phyloP scores from a whole-genome alignment of 2,329 filamentous ascomycete species.

The Claviceps sp. region DNA sequence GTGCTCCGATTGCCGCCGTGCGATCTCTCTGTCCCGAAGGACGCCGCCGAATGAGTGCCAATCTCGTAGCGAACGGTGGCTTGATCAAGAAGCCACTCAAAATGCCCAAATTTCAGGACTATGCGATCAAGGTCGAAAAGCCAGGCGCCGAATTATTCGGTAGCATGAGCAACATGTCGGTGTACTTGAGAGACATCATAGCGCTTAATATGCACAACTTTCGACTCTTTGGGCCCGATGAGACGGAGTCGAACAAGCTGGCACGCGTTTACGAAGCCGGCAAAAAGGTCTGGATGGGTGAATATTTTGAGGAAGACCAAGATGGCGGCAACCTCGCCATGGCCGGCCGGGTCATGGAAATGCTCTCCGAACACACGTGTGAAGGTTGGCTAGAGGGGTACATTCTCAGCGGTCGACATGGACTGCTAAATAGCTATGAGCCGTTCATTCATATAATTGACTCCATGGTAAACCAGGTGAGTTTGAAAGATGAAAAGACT shows the following conservation, averaged over 20 bases:
- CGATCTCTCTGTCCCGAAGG: slow-evolving; percentile 52
- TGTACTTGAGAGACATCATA: slow-evolving; percentile 55
- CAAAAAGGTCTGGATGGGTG: slow-evolving; percentile 71
- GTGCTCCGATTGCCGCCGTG: slow-evolving; percentile 49
- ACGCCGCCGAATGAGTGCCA: slow-evolving; percentile 60
- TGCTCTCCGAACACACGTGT: slow-evolving; percentile 68
- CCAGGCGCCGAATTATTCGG: slow-evolving; percentile 42
- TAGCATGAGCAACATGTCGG: slow-evolving; percentile 59
- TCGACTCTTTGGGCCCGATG: slow-evolving; percentile 66
- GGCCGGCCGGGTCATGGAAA: slow-evolving; percentile 66
- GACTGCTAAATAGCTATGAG: slow-evolving; percentile 69
- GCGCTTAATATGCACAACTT: slow-evolving; percentile 52
- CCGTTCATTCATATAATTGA: slow-evolving; percentile 75
- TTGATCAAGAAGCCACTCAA: slow-evolving; percentile 51
- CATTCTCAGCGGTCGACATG: slow-evolving; percentile 60
- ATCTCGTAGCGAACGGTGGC: slow-evolving; percentile 63
- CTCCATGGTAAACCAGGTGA: slow-evolving; percentile 66
- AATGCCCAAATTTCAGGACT: slow-evolving; percentile 57
- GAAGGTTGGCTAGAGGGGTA: slow-evolving; percentile 77
- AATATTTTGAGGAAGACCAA: slow-evolving; percentile 62
- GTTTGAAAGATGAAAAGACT: slow-evolving; percentile 2
- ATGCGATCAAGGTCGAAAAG: slow-evolving; percentile 48
- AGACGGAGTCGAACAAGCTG: slow-evolving; percentile 73
- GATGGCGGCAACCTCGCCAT: slow-evolving; percentile 61
- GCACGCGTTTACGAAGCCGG: slow-evolving; percentile 56